Evolutionary conservation across 2,329 filamentous ascomycete species (phyloP), one percentile per base, ranked within the genome.

Genomic region (Neofusicoccum kwambonambiense): DNA sequence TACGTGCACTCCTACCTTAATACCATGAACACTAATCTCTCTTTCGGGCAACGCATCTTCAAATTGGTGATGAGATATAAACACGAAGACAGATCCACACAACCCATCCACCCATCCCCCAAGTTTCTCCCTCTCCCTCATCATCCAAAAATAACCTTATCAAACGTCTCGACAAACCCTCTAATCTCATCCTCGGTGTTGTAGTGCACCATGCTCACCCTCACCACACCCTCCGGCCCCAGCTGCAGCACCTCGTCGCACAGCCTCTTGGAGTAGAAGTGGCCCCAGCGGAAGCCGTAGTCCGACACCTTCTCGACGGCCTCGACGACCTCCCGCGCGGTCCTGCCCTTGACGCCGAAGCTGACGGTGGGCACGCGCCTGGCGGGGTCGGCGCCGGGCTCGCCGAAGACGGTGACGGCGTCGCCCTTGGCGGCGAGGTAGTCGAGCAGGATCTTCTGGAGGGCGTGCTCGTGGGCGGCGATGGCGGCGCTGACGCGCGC

Each of bases 181-280:
- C 79, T 76, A 3, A 89, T 79, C 72, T 89, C 87, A 3, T 86
- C 83, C 69, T 86, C 72, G 2, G 87, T 90, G 70, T 92, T 92
- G 72, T 92, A 92, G 75, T 91, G 89, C 63, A 89, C 83, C 80
- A 91, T 81, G 70, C 87, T 90, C n/a, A 91, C 86, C 67, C 90
- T 82, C 4, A 90, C 82, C 8, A 91, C 84, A 0, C 88, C 90
- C 68, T 90, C 83, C 8, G 83, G 79, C 0, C 80, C 82, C 57
- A 90, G 75, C 0, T 81, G 81, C 42, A 91, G 72, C 0, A 90
- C 77, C 1, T 89, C 85, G 65, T 85, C 78, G 12, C 85, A 80
- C 68, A 91, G 72, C 15, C 89, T 78, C 69, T 89, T 85, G 12
- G 85, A 87, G 74, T 92, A 92, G 70, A 92, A 91, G 50, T 84